phyloP scores from a whole-genome alignment of 2,329 filamentous ascomycete species.

The Botryotinia convoluta region DNA sequence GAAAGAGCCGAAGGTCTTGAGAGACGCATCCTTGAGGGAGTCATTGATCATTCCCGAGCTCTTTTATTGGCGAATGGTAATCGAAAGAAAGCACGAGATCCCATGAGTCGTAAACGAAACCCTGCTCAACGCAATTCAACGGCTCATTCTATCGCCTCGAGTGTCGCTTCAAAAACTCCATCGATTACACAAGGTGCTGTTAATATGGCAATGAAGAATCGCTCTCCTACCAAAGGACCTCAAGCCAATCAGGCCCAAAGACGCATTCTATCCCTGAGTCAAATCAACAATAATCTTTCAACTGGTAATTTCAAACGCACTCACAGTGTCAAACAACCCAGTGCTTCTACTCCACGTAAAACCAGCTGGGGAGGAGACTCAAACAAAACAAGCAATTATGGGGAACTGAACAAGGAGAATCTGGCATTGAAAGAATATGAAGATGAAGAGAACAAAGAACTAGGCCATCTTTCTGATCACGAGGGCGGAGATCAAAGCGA shows the following conservation, averaged over 20 bases:
- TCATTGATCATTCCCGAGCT: slow-evolving; percentile 92
- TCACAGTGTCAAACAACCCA: slow-evolving; percentile 70
- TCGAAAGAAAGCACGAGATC: slow-evolving; percentile 40
- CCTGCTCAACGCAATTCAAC: slow-evolving; percentile 45
- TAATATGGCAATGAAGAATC: slow-evolving; percentile 51
- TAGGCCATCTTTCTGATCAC: slow-evolving; percentile 17
- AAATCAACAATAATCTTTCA: slow-evolving; percentile 74
- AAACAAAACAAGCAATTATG: slow-evolving; percentile 39
- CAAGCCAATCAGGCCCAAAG: slow-evolving; percentile 54
- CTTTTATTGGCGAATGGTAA: slow-evolving; percentile 71
- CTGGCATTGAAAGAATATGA: slow-evolving; percentile 60
- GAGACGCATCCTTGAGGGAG: slow-evolving; percentile 87
- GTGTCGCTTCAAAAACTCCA: slow-evolving; percentile 34
- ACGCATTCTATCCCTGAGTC: slow-evolving; percentile 85
- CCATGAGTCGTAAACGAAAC: slow-evolving; percentile 52
- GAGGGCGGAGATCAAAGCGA: slow-evolving; percentile 28
- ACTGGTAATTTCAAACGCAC: slow-evolving; percentile 68
- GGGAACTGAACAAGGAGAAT: slow-evolving; percentile 62
- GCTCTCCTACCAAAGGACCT: slow-evolving; percentile 32
- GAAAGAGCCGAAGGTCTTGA: slow-evolving; percentile 83
- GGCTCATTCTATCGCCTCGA: slow-evolving; percentile 40
- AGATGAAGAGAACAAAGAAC: slow-evolving; percentile 26
- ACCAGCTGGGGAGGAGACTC: slow-evolving; percentile 62
- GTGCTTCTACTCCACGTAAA: slow-evolving; percentile 55
- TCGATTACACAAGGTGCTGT: slow-evolving; percentile 45